These are phyloP conservation scores for Thozetella sp. DNA, from an alignment of 495 filamentous ascomycete genomes.

Conservation along the genomic window DNA sequence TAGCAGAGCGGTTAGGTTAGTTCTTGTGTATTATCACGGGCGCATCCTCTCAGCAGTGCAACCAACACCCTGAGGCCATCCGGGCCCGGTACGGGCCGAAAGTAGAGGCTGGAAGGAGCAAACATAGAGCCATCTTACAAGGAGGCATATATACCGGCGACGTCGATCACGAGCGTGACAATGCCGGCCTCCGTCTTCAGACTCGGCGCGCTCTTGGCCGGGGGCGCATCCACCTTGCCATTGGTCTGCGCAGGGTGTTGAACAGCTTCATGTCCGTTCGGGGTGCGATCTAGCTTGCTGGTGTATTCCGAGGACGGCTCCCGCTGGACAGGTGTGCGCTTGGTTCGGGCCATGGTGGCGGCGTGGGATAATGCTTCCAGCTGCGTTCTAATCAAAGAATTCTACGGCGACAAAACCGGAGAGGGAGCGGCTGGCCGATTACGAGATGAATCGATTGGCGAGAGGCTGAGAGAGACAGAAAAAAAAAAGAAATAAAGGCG, in stretches of 20 bases:
- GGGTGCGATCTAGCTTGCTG: constrained; percentile 33
- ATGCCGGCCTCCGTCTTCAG: constrained; percentile 52
- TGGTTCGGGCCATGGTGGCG: constrained; percentile 66
- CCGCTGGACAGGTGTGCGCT: constrained; percentile 69
- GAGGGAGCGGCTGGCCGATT: no score
- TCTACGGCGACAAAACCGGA: no score
- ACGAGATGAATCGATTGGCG: constrained; percentile 8
- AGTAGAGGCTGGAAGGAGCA: not conserved
- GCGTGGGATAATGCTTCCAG: not conserved
- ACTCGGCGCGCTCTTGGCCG: constrained; percentile 16
- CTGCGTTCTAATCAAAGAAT: no score
- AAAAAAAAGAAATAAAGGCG: not conserved
- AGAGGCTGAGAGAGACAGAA: constrained; percentile 3
- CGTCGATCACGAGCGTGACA: constrained; percentile 79
- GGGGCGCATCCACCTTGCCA: constrained; percentile 30
- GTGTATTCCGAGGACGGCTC: constrained; percentile 65
- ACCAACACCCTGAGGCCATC: not conserved
- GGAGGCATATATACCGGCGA: constrained; percentile 91
- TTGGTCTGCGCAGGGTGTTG: constrained; percentile 27
- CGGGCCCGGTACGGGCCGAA: no score
- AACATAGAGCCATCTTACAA: constrained; percentile 66
- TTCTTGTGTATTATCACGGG: constrained; percentile 3
- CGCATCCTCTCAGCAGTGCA: not conserved
- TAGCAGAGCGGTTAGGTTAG: constrained; percentile 32
- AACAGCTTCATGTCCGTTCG: not conserved